Evolutionary conservation across 2,329 filamentous ascomycete species (phyloP), one percentile per base, ranked within the genome.

Genomic region (Arthrobotrys iridis): DNA sequence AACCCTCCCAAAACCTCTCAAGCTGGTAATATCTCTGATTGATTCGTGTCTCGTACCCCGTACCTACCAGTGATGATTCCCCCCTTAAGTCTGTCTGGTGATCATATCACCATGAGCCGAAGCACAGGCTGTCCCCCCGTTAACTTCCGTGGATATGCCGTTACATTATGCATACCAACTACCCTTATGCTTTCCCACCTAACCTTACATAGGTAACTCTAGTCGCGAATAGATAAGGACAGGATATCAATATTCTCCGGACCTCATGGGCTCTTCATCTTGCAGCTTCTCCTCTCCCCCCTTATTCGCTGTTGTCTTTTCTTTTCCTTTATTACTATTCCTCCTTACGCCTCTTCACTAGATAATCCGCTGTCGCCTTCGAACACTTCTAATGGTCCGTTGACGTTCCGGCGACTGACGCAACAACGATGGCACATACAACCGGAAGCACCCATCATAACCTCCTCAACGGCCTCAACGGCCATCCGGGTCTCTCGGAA

Each of bases 201-300:
- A 68, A 57, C 41, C 64, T 68, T 22, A 62, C 45, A 33, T 70
- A 70, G 65, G 65, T 70, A 70, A 70, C 55, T 62, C 65, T 26
- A 68, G 65, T 70, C 65, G 65, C 65, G 55, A 13, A 55, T 55
- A 70, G 65, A 70, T 70, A 70, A 70, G 65, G 65, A 70, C 64
- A n/a, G n/a, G n/a, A n/a, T n/a, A n/a, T n/a, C n/a, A 70, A 37
- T 40, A 70, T 55, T 37, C 41, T 41, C n/a, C n/a, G 33, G 46
- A 55, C 45, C 26, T 46, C 22, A 65, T 57, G 37, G 43, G 22
- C 45, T 10, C 13, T 43, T 40, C 30, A 33, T 52, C 30, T 5
- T 35, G 15, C 30, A 48, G 22, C 28, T 45, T 20, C 20, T 26
- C 22, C 22, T 40, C 40, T 26, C 62, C 20, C 41, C 30, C 40